Evolutionary conservation across 441 rosid species (phyloP).

Genomic region (Gossypium trilobum): DNA sequence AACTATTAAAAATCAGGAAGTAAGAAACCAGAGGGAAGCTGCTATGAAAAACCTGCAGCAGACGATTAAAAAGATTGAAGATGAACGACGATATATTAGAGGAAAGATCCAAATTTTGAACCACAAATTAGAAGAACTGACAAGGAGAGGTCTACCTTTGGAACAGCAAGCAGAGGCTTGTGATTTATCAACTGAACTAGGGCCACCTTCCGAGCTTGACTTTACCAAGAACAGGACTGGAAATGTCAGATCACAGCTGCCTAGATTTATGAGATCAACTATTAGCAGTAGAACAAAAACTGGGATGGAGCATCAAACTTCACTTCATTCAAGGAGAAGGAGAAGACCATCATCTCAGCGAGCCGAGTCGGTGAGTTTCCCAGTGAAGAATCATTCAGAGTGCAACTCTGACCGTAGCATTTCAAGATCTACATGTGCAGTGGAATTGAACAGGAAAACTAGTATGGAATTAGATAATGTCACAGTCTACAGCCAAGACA

Average conservation of each 20-base stretch:
- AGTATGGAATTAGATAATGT: slow-evolving; percentile 31
- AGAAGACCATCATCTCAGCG: slow-evolving; percentile 35
- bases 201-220: slow-evolving; percentile 22
- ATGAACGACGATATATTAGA: slow-evolving; percentile 32
- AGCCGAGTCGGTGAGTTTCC: slow-evolving; percentile 48
- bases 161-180: slow-evolving; percentile 27
- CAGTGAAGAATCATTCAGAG: slow-evolving; percentile 36
- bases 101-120: slow-evolving; percentile 34
- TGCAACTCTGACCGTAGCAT: slow-evolving; percentile 38
- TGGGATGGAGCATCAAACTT: slow-evolving; percentile 27
- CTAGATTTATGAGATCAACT: slow-evolving; percentile 71
- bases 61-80: slow-evolving; percentile 44
- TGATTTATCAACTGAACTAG: slow-evolving; percentile 21
- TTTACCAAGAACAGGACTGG: slow-evolving; percentile 15
- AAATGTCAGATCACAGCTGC: slow-evolving; percentile 33
- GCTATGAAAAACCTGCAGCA: slow-evolving; percentile 29
- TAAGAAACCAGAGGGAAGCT: slow-evolving; percentile 34
- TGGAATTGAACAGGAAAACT: slow-evolving; percentile 27
- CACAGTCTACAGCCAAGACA: slow-evolving; percentile 52
- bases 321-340: slow-evolving; percentile 24
- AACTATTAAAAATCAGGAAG: slow-evolving; percentile 36
- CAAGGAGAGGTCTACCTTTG: slow-evolving; percentile 25
- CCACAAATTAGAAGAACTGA: slow-evolving; percentile 34
- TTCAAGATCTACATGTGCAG: slow-evolving; percentile 46
- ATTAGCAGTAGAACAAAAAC: slow-evolving; percentile 52